Conservation (phyloP, 1,139 yeast genomes). For the Lodderomyces beijingensis region DNA sequence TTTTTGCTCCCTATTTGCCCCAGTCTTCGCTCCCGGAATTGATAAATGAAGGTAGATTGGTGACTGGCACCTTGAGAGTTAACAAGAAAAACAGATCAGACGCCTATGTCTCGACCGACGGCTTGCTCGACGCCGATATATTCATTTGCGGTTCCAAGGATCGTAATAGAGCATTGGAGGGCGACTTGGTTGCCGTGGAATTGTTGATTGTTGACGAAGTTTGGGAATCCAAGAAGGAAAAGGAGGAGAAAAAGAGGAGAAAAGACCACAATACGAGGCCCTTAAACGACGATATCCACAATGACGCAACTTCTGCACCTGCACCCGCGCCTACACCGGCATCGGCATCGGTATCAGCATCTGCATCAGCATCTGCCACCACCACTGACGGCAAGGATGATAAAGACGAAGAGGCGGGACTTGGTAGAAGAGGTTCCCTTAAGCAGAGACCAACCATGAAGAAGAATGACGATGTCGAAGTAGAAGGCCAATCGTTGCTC, state of each 20-base stretch:
- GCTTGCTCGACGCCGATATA: constrained; percentile 90
- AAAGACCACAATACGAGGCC: constrained; percentile 56
- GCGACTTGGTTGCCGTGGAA: constrained; percentile 94
- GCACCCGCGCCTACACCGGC: constrained; percentile 16
- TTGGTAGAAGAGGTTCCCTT: constrained; percentile 84
- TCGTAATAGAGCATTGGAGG: constrained; percentile 94
- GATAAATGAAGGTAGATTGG: constrained; percentile 85
- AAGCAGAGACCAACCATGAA: constrained; percentile 98
- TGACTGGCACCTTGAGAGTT: constrained; percentile 87
- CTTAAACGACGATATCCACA: constrained; percentile 60
- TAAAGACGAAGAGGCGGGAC: constrained; percentile 25
- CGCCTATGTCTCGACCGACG: constrained; percentile 96
- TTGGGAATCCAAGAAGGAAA: constrained; percentile 94
- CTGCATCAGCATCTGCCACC: constrained; percentile 17
- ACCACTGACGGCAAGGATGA: constrained; percentile 13
- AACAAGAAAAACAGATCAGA: constrained; percentile 95
- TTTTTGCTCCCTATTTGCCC: constrained; percentile 94
- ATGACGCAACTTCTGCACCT: constrained; percentile 60
- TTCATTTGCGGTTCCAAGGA: constrained; percentile 99
- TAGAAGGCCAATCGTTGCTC: constrained; percentile 90
- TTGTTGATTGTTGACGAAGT: constrained; percentile 93
- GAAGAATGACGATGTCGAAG: constrained; percentile 97
- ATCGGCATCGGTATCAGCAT: constrained; percentile 4
- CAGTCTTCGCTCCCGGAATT: constrained; percentile 89
- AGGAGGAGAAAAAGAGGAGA: constrained; percentile 94